phyloP scores from a whole-genome alignment of 495 filamentous ascomycete genomes.

The Immersiella caudata region DNA sequence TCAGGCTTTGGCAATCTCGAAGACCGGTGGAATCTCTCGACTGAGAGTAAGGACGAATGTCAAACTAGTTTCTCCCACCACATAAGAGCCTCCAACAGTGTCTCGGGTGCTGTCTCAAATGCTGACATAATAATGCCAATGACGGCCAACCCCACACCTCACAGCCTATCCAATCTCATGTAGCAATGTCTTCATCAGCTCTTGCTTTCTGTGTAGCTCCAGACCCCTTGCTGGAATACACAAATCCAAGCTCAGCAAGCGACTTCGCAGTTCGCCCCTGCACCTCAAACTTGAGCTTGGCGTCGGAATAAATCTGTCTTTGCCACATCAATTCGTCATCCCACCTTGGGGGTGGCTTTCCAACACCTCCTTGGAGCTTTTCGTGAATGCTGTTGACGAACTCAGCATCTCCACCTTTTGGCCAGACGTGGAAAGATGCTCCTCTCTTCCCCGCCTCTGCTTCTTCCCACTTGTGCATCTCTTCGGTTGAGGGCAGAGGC shows the following conservation, averaged over 20 bases:
- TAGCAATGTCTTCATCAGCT: not conserved
- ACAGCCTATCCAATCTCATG: not conserved
- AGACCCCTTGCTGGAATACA: slow-evolving; percentile 32
- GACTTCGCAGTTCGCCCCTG: slow-evolving; percentile 45
- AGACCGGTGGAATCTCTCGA: not conserved
- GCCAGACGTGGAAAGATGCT: slow-evolving; percentile 62
- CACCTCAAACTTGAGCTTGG: slow-evolving; percentile 51
- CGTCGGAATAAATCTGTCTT: slow-evolving; percentile 44
- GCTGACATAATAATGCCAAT: slow-evolving; percentile 17
- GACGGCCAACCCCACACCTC: not conserved
- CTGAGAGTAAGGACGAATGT: no score
- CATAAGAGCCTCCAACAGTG: not conserved
- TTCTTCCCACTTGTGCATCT: slow-evolving; percentile 66
- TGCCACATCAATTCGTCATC: slow-evolving; percentile 66
- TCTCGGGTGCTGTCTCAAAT: not conserved
- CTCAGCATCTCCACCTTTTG: slow-evolving; percentile 65
- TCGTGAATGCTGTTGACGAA: slow-evolving; percentile 75
- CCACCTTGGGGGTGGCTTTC: slow-evolving; percentile 71
- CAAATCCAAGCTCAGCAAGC: slow-evolving; percentile 48
- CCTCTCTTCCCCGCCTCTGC: slow-evolving; percentile 37
- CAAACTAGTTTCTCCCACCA: not conserved
- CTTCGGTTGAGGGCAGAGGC: slow-evolving; percentile 57
- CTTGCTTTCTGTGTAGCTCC: not conserved
- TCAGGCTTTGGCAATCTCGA: not conserved
- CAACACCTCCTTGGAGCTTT: slow-evolving; percentile 52